phyloP scores from a whole-genome alignment of 2,329 filamentous ascomycete species.

The Aspergillus uvarum region DNA sequence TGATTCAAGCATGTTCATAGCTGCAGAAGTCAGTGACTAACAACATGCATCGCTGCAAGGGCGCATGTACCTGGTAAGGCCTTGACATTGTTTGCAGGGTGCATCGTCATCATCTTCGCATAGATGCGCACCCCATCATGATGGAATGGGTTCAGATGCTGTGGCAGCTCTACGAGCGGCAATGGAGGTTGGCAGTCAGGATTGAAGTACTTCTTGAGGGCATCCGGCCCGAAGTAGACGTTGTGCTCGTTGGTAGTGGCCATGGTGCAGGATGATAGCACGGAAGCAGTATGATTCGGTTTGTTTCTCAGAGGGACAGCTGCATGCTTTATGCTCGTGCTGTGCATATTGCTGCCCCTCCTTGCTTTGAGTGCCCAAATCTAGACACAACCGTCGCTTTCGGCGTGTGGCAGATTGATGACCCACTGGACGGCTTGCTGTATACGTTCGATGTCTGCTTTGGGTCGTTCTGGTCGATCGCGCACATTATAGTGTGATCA shows the following conservation, averaged over 20 bases:
- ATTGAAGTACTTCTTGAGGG: constrained; percentile 59
- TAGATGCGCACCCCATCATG: constrained; percentile 62
- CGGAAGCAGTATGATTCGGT: background rate
- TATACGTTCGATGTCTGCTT: background rate
- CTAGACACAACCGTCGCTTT: background rate
- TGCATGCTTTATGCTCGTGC: background rate
- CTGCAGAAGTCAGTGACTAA: constrained; percentile 27
- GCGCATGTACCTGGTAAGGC: constrained; percentile 51
- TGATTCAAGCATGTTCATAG: constrained; percentile 52
- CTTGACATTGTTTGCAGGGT: constrained; percentile 66
- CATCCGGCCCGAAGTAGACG: constrained; percentile 58
- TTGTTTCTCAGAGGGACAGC: background rate
- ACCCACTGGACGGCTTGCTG: background rate
- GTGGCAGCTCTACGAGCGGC: constrained; percentile 62
- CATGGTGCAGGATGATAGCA: constrained; percentile 19
- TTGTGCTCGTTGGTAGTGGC: constrained; percentile 47
- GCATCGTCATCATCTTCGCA: constrained; percentile 66
- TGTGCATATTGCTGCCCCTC: background rate
- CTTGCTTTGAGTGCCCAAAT: background rate
- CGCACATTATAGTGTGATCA: background rate
- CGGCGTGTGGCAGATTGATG: background rate
- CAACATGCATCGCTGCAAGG: background rate
- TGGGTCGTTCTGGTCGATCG: background rate
- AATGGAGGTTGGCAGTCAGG: constrained; percentile 58
- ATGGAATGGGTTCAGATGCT: constrained; percentile 57